Conservation (phyloP, 768 basidiomycete genomes). For the Dictyophora rubrovolvata region DNA sequence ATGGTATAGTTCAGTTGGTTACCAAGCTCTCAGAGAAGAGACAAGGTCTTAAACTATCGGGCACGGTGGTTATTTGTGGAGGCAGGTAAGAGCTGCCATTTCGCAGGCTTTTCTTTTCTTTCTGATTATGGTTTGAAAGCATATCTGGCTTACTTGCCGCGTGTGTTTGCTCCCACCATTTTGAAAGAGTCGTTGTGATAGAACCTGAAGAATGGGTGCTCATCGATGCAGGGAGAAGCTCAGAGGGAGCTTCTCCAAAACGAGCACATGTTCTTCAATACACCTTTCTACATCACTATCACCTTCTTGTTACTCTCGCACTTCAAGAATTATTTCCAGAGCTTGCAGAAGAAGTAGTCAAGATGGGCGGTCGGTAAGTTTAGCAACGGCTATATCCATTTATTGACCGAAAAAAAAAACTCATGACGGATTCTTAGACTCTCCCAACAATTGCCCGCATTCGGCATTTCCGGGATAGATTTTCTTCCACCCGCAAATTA, state of each 20-base stretch:
- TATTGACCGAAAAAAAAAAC: background rate
- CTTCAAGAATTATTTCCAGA: conserved; percentile 15
- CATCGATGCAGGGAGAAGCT: conserved; percentile 9
- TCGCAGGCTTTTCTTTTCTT: background rate
- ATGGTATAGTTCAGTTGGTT: no score
- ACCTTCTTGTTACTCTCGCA: conserved; percentile 2
- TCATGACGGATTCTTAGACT: background rate
- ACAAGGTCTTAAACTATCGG: conserved; percentile 8
- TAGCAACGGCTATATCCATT: background rate
- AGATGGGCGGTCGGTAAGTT: conserved; percentile 13
- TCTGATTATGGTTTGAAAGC: conserved; percentile 5
- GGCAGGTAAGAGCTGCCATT: conserved; percentile 14
- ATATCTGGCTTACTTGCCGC: conserved; percentile 19
- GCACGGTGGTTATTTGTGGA: conserved; percentile 19
- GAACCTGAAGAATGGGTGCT: conserved; percentile 18
- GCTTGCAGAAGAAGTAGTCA: conserved; percentile 11
- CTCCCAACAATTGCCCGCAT: no score
- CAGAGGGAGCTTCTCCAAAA: background rate
- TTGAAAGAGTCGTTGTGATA: conserved; percentile 19
- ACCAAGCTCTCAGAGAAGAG: background rate
- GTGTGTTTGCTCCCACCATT: conserved; percentile 20
- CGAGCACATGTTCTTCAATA: conserved; percentile 14
- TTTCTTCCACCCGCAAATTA: background rate
- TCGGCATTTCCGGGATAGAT: background rate
- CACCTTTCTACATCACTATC: conserved; percentile 3